Percentiles rank a stretch among this genome's conserved stretches.
Conservation (phyloP, 805 yeast genomes). For the Yamadazyma takamatsuzukensis region DNA sequence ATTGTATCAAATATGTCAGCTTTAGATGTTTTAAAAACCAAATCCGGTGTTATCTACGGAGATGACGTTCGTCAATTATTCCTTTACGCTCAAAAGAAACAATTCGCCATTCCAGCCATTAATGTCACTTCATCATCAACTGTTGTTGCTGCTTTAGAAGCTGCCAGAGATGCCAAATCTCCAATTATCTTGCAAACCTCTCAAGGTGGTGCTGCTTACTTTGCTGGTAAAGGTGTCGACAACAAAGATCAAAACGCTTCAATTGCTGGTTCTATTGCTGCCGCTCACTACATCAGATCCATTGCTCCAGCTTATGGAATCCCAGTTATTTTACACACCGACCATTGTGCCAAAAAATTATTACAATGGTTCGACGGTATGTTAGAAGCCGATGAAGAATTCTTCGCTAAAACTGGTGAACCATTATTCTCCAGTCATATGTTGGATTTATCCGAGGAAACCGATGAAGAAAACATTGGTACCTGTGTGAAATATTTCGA, state of each 20-base stretch:
- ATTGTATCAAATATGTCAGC: conserved; percentile 44
- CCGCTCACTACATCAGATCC: conserved; percentile 95
- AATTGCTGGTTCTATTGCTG: conserved; percentile 92
- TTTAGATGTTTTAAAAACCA: conserved; percentile 77
- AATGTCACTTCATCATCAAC: conserved; percentile 98
- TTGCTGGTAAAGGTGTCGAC: conserved; percentile 98
- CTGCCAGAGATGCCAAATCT: conserved; percentile 53
- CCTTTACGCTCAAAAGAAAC: conserved; percentile 88
- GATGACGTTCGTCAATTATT: conserved; percentile 88
- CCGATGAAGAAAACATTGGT: conserved; percentile 92
- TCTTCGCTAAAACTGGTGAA: conserved; percentile 80
- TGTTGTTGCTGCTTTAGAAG: conserved; percentile 53
- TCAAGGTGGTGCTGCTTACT: conserved; percentile 99
- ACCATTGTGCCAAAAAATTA: conserved; percentile 98
- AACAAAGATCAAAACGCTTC: conserved; percentile 93
- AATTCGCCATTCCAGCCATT: conserved; percentile 97
- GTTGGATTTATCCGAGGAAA: conserved; percentile 96
- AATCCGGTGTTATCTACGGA: conserved; percentile 98
- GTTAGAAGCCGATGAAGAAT: conserved; percentile 94
- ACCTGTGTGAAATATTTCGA: conserved; percentile 92
- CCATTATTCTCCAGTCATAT: conserved; percentile 98
- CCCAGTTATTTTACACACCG: conserved; percentile 96
- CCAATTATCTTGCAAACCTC: conserved; percentile 97
- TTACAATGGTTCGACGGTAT: conserved; percentile 99
- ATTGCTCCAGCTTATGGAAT: conserved; percentile 95